A percentile compares a stretch with the other conserved stretches of the same genome.
These are phyloP conservation scores for Arthrobotrys entomopaga DNA, from an alignment of 2,329 filamentous ascomycete genomes.

Conservation along the genomic window DNA sequence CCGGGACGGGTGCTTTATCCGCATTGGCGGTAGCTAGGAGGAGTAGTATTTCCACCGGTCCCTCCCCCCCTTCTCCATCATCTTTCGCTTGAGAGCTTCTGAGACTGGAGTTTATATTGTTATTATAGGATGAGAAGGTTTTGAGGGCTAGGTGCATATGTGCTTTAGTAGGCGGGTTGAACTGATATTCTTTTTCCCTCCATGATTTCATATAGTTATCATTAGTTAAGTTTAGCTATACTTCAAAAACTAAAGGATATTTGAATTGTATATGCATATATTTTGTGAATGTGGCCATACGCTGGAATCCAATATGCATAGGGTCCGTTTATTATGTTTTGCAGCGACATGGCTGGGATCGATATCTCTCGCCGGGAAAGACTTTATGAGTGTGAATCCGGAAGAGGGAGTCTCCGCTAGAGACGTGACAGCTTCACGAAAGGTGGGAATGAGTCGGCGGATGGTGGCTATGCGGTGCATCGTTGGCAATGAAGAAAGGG, in stretches of 20 bases:
- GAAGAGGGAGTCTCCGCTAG: not conserved
- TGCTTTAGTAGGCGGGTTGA: constrained; percentile 49
- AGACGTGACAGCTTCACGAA: constrained; percentile 22
- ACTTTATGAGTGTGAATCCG: constrained; percentile 18
- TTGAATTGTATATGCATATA: not conserved
- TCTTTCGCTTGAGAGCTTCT: not conserved
- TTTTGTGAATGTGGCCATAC: constrained; percentile 6
- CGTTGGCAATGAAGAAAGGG: not conserved
- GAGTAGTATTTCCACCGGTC: constrained; percentile 2
- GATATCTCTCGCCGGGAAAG: constrained; percentile 8
- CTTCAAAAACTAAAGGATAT: not conserved
- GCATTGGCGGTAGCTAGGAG: constrained; percentile 48
- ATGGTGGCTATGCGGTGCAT: constrained; percentile 25
- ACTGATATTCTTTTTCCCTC: constrained; percentile 20
- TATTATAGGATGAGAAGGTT: not conserved
- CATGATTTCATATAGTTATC: not conserved
- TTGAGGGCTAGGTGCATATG: constrained; percentile 50
- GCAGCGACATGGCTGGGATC: not conserved
- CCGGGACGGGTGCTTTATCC: constrained; percentile 40
- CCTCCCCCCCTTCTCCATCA: not conserved
- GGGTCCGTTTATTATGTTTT: constrained; percentile 17
- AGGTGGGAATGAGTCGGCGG: constrained; percentile 31
- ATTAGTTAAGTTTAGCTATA: not conserved
- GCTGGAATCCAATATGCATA: constrained; percentile 51
- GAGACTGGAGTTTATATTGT: too few relatives aligned